Evolutionary conservation across 2,329 filamentous ascomycete species (phyloP).

Genomic region (Cladobotryum protrusum): DNA sequence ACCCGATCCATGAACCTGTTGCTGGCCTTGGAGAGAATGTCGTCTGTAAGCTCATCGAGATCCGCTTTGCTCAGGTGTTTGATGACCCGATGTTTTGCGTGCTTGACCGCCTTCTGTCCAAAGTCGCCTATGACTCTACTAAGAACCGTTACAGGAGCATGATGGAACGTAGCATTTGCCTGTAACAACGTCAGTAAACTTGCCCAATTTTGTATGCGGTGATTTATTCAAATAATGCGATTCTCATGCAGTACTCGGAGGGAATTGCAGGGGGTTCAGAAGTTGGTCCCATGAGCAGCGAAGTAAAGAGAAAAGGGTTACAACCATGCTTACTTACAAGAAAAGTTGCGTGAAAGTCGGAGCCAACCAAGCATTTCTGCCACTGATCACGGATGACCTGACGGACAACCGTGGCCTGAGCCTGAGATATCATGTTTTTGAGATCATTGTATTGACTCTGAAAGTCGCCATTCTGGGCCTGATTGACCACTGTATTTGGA

Average conservation of each 20-base stretch:
- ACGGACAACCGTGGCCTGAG: slow-evolving; percentile 40
- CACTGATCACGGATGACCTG: slow-evolving; percentile 45
- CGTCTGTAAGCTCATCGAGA: slow-evolving; percentile 39
- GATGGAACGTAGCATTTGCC: slow-evolving; percentile 45
- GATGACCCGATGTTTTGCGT: slow-evolving; percentile 37
- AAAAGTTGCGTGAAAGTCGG: slow-evolving; percentile 47
- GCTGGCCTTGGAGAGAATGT: slow-evolving; percentile 41
- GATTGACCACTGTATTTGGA: too few species aligned
- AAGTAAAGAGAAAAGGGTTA: neutral
- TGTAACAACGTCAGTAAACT: slow-evolving; percentile 25
- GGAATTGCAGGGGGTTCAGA: too few species aligned
- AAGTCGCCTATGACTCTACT: slow-evolving; percentile 38
- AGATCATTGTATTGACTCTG: slow-evolving; percentile 9
- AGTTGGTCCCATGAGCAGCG: neutral
- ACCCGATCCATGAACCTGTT: slow-evolving; percentile 46
- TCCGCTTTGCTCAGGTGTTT: slow-evolving; percentile 33
- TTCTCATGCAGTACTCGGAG: neutral
- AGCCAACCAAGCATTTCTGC: slow-evolving; percentile 44
- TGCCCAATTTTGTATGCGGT: neutral
- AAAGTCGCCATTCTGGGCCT: too few species aligned
- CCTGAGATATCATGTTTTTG: slow-evolving; percentile 29
- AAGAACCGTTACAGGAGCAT: slow-evolving; percentile 33
- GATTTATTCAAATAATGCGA: neutral
- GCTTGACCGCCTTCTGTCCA: slow-evolving; percentile 36
- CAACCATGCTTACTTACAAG: slow-evolving; percentile 37